phyloP scores from a whole-genome alignment of 805 yeast genomes.

The Saccharomycopsis schoenii region DNA sequence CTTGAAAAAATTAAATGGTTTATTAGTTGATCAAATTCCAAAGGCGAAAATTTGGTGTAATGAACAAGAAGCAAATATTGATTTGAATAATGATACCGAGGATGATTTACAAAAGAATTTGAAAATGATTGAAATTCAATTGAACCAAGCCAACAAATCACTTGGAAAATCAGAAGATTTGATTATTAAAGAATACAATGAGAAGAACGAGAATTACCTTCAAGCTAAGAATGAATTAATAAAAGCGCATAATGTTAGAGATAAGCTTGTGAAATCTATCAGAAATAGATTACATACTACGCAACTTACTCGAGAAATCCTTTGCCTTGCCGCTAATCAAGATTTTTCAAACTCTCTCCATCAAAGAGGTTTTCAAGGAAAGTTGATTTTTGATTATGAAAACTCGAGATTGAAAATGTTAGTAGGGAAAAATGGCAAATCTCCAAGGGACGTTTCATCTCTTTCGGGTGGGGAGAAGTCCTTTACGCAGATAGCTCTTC shows the following conservation, averaged over 20 bases:
- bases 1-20: conserved; percentile 1
- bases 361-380: conserved; percentile 66
- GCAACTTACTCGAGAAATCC: conserved; percentile 29
- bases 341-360: conserved; percentile 53
- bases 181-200: conserved; percentile 26
- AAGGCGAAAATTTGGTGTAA: conserved; percentile 30
- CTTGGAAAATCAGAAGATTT: conserved; percentile 39
- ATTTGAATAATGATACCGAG: conserved; percentile 29
- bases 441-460: conserved; percentile 63
- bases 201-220: conserved; percentile 28
- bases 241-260: conserved; percentile 24
- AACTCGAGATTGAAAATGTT: conserved; percentile 42
- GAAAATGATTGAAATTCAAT: conserved; percentile 30
- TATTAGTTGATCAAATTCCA: conserved; percentile 7
- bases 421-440: conserved; percentile 48
- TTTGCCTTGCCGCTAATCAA: conserved; percentile 39
- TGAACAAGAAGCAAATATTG: conserved; percentile 32
- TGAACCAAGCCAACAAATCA: conserved; percentile 36
- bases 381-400: conserved; percentile 50
- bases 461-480: conserved; percentile 97
- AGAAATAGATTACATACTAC: conserved; percentile 35
- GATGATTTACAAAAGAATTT: conserved; percentile 36
- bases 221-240: conserved; percentile 27
- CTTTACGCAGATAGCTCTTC: conserved; percentile 78
- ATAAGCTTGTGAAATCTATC: conserved; percentile 29